Base-by-base conservation (phyloP, 495 filamentous ascomycete species). In the Hyaloscypha variabilis region DNA sequence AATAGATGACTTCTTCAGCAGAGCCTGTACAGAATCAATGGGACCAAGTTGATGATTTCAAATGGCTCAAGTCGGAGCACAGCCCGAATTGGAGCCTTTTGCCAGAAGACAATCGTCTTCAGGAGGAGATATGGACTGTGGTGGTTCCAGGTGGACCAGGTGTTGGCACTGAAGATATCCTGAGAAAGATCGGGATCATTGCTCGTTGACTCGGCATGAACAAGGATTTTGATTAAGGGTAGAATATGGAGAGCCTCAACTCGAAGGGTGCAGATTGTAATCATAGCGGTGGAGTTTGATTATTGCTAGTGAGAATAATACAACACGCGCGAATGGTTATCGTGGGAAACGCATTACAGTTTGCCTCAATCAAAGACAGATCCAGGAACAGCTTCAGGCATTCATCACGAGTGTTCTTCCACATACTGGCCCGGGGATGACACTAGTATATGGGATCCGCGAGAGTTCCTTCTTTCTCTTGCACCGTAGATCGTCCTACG, bases 21-120 rank as follows among this genome's bases (percentile, higher is more conserved):
- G 69, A 62, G 2, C 71, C 76, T 39, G 71, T 34, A 58, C 39
- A 70, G 62, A 93, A 95, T 75, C 81, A 88, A 64, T 99, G 92
- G 90, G 85, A 91, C 69, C 86, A 96, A 71, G 89, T 99, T 17
- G 91, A 97, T 71, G 95, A 99, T 71, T 99, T 99, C 81, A 95
- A 96, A 76, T 98, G 96, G 96, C 83, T 97, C 66, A 96, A 93
- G 75, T 79, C 83, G 13, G 91, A 90, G 54, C 87, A 85, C 21
- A 97, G 91, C 69, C 95, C 95, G 1, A 93, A 99, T 74, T 99
- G 94, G 93, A 85, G 81, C 53, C 72, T 94, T 11, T 63, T 97
- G 49, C 77, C 82, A 19, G 82, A 82, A 52, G 81, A 79, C 23
- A 79, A 90, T 39, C 83, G 87, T 11, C 80, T 94, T 8, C 63